Conservation (phyloP, 2,329 filamentous ascomycete species). For the Tolypocladium guangdongense region DNA sequence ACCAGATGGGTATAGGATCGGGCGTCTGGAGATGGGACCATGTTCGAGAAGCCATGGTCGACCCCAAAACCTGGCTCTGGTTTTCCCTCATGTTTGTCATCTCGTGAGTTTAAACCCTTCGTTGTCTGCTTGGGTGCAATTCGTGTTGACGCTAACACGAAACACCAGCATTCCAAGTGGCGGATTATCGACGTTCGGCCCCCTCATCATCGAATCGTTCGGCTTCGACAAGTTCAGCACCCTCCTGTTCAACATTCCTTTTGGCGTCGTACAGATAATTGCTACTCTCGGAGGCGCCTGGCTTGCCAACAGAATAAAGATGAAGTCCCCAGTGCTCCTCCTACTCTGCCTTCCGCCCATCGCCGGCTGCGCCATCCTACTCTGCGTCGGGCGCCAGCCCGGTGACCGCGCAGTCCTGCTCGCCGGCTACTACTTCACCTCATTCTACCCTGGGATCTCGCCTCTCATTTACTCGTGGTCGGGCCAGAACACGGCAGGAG, state of each 20-base stretch:
- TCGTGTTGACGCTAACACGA: neutral
- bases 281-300: constrained; percentile 46
- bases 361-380: constrained; percentile 41
- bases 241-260: constrained; percentile 50
- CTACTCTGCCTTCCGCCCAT: constrained; percentile 47
- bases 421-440: constrained; percentile 47
- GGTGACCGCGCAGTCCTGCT: constrained; percentile 38
- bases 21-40: constrained; percentile 42
- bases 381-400: constrained; percentile 34
- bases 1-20: constrained; percentile 43
- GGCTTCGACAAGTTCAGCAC: constrained; percentile 46
- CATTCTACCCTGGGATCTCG: constrained; percentile 40
- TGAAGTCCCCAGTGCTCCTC: constrained; percentile 44
- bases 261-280: constrained; percentile 48
- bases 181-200: constrained; percentile 47
- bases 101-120: constrained; percentile 34
- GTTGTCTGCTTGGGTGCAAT: too few relatives aligned
- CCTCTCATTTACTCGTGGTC: constrained; percentile 52
- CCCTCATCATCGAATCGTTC: constrained; percentile 47
- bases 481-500: constrained; percentile 53
- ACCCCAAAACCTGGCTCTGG: constrained; percentile 50
- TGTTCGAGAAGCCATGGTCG: constrained; percentile 39
- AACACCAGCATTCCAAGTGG: constrained; percentile 9
- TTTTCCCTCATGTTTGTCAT: constrained; percentile 43
- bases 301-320: constrained; percentile 40